A percentile compares a stretch with the other conserved stretches of the same genome.
phyloP scores from a whole-genome alignment of 1,284 basidiomycete species.

The Athelia sp. region DNA sequence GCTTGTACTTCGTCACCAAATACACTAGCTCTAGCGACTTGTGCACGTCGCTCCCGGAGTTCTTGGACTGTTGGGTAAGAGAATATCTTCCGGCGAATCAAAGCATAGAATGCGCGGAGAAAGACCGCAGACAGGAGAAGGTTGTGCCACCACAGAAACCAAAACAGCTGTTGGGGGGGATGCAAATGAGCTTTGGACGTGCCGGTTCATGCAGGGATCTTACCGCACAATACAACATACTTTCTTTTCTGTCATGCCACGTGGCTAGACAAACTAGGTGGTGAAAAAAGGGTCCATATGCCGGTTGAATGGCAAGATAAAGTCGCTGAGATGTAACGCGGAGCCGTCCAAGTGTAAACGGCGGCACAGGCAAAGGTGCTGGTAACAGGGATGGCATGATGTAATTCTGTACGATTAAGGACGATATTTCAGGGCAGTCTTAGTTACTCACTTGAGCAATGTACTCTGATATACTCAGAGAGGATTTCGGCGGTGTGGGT shows the following conservation, averaged over 20 bases:
- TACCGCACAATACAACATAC: conserved; percentile 47
- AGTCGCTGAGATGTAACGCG: conserved; percentile 48
- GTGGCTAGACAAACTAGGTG: conserved; percentile 40
- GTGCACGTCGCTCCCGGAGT: conserved; percentile 42
- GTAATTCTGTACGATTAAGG: conserved; percentile 29
- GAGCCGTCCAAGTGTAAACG: conserved; percentile 50
- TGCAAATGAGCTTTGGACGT: conserved; percentile 7
- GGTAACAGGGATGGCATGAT: conserved; percentile 43
- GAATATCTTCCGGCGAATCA: conserved; percentile 44
- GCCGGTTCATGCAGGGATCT: conserved; percentile 18
- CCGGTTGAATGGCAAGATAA: conserved; percentile 46
- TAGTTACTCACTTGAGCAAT: conserved; percentile 34
- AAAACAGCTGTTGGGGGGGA: conserved; percentile 40
- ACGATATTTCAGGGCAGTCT: conserved; percentile 1
- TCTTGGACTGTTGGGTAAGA: conserved; percentile 52
- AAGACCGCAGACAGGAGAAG: conserved; percentile 48
- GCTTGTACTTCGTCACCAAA: conserved; percentile 47
- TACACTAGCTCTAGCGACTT: conserved; percentile 42
- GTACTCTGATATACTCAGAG: conserved; percentile 26
- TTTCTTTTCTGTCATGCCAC: conserved; percentile 47
- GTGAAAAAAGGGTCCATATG: conserved; percentile 41
- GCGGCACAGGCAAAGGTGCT: conserved; percentile 27
- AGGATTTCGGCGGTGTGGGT: not conserved
- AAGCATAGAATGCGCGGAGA: conserved; percentile 39
- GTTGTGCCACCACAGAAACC: conserved; percentile 60